Conservation (phyloP, 2,329 filamentous ascomycete genomes). For the Tolypocladium sp. region DNA sequence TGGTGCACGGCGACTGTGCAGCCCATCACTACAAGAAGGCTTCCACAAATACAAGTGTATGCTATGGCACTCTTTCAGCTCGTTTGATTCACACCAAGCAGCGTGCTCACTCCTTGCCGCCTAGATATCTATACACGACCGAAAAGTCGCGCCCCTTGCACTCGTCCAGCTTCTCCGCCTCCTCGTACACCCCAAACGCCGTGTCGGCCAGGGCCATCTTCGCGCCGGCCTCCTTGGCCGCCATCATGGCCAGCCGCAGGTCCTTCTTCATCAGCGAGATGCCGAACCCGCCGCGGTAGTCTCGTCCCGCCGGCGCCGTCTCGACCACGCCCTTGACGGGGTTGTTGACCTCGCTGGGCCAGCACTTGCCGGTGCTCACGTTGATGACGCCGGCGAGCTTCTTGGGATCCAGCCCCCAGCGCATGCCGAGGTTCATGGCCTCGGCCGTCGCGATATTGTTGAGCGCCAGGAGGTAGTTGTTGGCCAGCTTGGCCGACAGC, state of each 20-base stretch:
- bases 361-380: constrained; percentile 86
- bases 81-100: no score
- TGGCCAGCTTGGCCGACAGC: constrained; percentile 85
- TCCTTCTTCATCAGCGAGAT: constrained; percentile 77
- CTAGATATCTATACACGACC: constrained; percentile 67
- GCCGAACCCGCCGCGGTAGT: constrained; percentile 71
- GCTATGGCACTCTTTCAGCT: no score
- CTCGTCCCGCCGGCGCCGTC: constrained; percentile 63
- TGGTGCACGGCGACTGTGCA: no score
- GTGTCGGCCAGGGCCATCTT: constrained; percentile 54
- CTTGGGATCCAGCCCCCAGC: constrained; percentile 49
- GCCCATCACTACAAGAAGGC: no score
- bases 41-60: no score
- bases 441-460: constrained; percentile 73
- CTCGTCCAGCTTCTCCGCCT: constrained; percentile 49
- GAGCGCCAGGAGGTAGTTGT: constrained; percentile 92
- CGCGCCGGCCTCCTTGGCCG: constrained; percentile 58
- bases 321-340: constrained; percentile 80
- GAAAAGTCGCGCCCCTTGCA: constrained; percentile 71
- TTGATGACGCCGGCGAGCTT: constrained; percentile 82
- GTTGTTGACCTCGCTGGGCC: constrained; percentile 94
- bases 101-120: constrained; percentile 35
- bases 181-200: constrained; percentile 59
- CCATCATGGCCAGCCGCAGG: constrained; percentile 61
- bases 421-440: constrained; percentile 57